Evolutionary conservation across 441 rosid species (phyloP), one percentile per base, ranked within the genome.

Genomic region (Gossypium schwendimanii): DNA sequence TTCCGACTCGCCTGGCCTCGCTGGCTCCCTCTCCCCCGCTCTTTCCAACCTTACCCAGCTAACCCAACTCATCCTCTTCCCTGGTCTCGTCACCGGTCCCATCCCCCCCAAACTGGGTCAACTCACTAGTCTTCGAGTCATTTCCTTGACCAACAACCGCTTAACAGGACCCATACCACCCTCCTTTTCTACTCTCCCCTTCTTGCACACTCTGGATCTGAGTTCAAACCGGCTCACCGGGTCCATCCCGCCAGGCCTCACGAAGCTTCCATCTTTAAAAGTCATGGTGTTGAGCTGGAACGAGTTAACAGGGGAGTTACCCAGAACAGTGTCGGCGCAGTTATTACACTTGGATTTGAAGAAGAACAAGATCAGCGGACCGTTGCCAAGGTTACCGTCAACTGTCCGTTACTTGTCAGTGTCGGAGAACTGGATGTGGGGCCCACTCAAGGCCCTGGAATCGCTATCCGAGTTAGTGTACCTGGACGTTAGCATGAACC

Each of bases 401-500:
- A 80, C 89, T 11, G 84, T 93, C 77, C 92, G 89, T 47, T 89
- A 91, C 86, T 63, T 93, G 69, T 87, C 98, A 17, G 63, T 83
- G 6, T 76, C 95, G 0, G 69, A 70, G 26, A 93, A 93, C 82
- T 68, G 69, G 3, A 71, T 91, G 82, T 70, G 84, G 84, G 98
- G 98, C 61, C 84, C 91, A 62, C 85, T 93, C 73, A 73, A 77
- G 78, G 81, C 78, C 18, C 72, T 91, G 3, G 71, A 65, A 53
- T 47, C 86, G 12, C 71, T 88, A 61, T 72, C 85, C 7, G 86
- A 90, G 74, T 80, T 91, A 68, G 81, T 52, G 55, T 88, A 71
- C 83, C 90, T 93, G 69, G 97, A 93, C 81, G 73, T 93, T 39
- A 93, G 98, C 85, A 81, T 82, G 90, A 93, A 93, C 85, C 75